Percentiles rank a stretch among this genome's conserved stretches.
Conservation (phyloP, 345 rosid genomes). For the Lenwebbia sp. region DNA sequence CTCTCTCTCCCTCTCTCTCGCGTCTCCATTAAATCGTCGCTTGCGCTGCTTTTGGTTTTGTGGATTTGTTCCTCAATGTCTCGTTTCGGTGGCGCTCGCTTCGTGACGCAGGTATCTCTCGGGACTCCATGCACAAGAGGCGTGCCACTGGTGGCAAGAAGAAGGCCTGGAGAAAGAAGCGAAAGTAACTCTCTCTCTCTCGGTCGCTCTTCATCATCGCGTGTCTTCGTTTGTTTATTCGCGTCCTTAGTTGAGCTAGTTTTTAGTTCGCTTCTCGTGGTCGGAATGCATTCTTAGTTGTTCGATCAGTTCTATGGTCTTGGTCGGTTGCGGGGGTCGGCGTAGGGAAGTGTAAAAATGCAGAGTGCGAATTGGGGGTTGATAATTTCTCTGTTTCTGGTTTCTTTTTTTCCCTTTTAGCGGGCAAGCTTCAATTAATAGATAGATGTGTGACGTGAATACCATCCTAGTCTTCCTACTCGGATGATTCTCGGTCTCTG, state of each 20-base stretch:
- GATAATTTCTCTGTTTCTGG: not conserved
- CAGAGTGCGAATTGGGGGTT: not conserved
- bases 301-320: not conserved
- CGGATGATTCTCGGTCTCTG: not conserved
- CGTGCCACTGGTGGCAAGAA: constrained; percentile 91
- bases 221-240: not conserved
- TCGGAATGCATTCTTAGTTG: not conserved
- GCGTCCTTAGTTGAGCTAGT: not conserved
- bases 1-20: not conserved
- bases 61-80: not conserved
- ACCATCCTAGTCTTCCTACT: not conserved
- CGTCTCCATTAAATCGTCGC: not conserved
- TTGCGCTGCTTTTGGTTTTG: not conserved
- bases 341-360: not conserved
- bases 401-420: not conserved
- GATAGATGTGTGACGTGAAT: not conserved
- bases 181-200: constrained; percentile 34
- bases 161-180: constrained; percentile 93
- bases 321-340: not conserved
- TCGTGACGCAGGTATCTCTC: constrained; percentile 47
- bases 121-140: constrained; percentile 88
- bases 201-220: not conserved
- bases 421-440: not conserved
- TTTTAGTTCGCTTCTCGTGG: not conserved
- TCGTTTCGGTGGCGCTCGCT: not conserved